Percentiles rank a stretch among this genome's conserved stretches.
phyloP scores from a whole-genome alignment of 2,329 filamentous ascomycete species.

The Erysiphe pisi region DNA sequence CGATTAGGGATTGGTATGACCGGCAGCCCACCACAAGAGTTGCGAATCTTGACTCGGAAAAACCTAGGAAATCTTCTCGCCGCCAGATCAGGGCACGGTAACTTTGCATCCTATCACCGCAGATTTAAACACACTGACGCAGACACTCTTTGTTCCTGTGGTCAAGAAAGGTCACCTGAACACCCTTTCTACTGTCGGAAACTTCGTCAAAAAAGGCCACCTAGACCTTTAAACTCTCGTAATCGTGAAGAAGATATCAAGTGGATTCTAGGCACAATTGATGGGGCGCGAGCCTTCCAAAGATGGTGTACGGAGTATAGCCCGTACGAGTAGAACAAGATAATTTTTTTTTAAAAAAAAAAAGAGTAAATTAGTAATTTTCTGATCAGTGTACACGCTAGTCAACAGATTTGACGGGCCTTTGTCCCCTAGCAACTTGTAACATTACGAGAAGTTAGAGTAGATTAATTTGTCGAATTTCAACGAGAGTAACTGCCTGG shows the following conservation, averaged over 20 bases:
- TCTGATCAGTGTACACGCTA: neutral
- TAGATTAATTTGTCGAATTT: neutral
- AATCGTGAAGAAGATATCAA: neutral
- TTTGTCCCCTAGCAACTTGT: neutral
- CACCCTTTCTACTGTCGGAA: neutral
- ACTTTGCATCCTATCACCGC: neutral
- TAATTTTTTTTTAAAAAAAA: neutral
- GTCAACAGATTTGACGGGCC: neutral
- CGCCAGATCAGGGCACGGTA: neutral
- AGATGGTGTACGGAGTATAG: neutral
- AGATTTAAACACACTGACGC: neutral
- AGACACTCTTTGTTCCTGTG: neutral
- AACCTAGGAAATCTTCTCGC: constrained; percentile 3
- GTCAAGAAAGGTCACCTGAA: neutral
- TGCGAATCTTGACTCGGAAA: neutral
- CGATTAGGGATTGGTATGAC: neutral
- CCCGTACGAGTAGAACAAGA: neutral
- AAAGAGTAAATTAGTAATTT: neutral
- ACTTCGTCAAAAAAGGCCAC: neutral
- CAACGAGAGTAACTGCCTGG: neutral
- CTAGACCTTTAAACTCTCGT: neutral
- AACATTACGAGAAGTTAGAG: neutral
- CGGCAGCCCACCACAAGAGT: neutral
- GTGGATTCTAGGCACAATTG: constrained; percentile 13
- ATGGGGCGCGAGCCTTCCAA: neutral